phyloP scores from a whole-genome alignment of 257 asterid genomes.

The Sherardia arvensis region DNA sequence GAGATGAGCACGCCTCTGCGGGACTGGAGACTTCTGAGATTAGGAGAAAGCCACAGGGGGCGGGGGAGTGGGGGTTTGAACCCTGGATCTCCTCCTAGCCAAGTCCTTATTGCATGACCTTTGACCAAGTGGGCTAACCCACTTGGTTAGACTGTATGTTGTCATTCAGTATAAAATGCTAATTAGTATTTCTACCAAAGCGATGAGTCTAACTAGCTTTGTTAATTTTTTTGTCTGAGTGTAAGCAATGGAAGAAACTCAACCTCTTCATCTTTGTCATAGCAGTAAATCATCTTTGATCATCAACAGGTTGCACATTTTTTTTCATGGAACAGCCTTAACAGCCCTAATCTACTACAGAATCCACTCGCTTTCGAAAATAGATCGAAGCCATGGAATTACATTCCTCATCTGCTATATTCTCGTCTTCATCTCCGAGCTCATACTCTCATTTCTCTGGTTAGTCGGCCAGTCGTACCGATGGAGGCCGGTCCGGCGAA shows the following conservation, averaged over 20 bases:
- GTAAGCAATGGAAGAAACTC: slow-evolving; percentile 6
- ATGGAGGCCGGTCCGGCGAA: slow-evolving; percentile 39
- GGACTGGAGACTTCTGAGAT: too few relatives aligned
- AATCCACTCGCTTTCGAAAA: slow-evolving; percentile 12
- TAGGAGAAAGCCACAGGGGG: too few relatives aligned
- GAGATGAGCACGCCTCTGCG: too few relatives aligned
- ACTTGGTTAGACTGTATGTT: too few relatives aligned
- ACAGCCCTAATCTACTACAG: slow-evolving; percentile 33
- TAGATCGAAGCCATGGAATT: slow-evolving; percentile 3
- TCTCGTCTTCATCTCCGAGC: slow-evolving; percentile 25
- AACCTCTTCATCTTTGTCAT: slow-evolving; percentile 28
- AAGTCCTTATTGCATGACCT: too few relatives aligned
- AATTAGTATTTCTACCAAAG: too few relatives aligned
- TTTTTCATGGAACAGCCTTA: slow-evolving; percentile 29
- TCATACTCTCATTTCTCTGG: slow-evolving; percentile 40
- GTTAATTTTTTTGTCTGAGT: too few relatives aligned
- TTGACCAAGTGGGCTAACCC: too few relatives aligned
- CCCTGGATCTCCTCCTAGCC: too few relatives aligned
- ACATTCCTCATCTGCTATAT: slow-evolving; percentile 22
- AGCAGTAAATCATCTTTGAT: slow-evolving; percentile 16
- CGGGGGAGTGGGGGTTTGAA: too few relatives aligned
- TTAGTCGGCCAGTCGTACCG: slow-evolving; percentile 28
- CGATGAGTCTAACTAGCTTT: too few relatives aligned
- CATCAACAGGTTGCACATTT: slow-evolving; percentile 27
- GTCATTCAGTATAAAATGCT: too few relatives aligned